phyloP scores from a whole-genome alignment of 352 stramenopile genomes.

The Pythium periplocum region DNA sequence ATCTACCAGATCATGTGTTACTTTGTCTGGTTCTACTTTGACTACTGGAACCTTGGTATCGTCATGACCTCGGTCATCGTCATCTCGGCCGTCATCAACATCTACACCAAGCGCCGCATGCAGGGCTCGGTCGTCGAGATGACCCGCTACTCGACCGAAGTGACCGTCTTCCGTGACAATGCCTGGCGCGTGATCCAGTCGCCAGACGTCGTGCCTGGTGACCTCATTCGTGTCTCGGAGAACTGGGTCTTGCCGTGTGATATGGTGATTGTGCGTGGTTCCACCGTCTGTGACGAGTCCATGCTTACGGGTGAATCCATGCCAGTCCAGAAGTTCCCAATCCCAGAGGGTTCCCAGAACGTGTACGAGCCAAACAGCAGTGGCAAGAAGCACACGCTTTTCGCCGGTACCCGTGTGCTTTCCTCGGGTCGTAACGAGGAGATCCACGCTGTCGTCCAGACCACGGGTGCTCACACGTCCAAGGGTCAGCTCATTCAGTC shows the following conservation, averaged over 20 bases:
- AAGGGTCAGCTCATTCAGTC: slow-evolving; percentile 82
- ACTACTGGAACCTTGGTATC: slow-evolving; percentile 53
- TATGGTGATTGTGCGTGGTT: slow-evolving; percentile 61
- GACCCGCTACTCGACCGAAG: slow-evolving; percentile 60
- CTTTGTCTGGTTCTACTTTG: slow-evolving; percentile 74
- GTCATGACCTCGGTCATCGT: slow-evolving; percentile 63
- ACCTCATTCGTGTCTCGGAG: slow-evolving; percentile 57
- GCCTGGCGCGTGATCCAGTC: slow-evolving; percentile 44
- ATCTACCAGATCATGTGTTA: slow-evolving; percentile 87
- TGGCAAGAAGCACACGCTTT: slow-evolving; percentile 86
- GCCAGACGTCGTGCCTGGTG: slow-evolving; percentile 51
- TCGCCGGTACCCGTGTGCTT: slow-evolving; percentile 76
- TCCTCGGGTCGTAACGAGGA: slow-evolving; percentile 54
- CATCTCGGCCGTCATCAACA: slow-evolving; percentile 48
- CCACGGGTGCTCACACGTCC: slow-evolving; percentile 79
- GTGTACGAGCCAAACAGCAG: slow-evolving; percentile 46
- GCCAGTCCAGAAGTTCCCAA: slow-evolving; percentile 80
- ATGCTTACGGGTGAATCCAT: slow-evolving; percentile 82
- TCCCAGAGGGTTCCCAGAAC: slow-evolving; percentile 40
- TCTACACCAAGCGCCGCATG: slow-evolving; percentile 62
- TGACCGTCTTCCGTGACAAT: slow-evolving; percentile 56
- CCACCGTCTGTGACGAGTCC: slow-evolving; percentile 66
- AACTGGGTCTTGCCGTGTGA: slow-evolving; percentile 75
- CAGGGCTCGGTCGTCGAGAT: slow-evolving; percentile 47
- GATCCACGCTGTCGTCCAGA: slow-evolving; percentile 73